phyloP scores from a whole-genome alignment of 257 asterid genomes.

The Nicotiana knightiana region DNA sequence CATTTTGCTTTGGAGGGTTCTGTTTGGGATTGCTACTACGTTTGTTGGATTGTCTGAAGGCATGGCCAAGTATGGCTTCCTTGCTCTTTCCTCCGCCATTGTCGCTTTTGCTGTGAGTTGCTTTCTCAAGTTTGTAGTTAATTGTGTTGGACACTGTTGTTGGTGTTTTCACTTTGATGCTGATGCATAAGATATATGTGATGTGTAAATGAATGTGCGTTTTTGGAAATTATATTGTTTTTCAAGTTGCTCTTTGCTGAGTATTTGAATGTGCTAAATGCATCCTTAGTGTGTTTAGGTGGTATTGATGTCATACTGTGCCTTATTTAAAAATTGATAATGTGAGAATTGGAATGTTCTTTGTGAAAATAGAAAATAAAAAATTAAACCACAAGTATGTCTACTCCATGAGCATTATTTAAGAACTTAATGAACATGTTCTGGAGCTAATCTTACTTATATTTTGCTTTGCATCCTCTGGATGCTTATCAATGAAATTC shows the following conservation, averaged over 20 bases:
- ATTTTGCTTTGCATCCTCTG: not conserved
- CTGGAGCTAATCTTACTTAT: not conserved
- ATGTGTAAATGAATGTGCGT: not conserved
- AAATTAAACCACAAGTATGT: not conserved
- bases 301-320: not conserved
- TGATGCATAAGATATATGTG: not conserved
- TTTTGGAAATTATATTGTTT: not conserved
- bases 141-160: not conserved
- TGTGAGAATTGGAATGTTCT: not conserved
- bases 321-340: not conserved
- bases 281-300: not conserved
- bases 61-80: conserved; percentile 94
- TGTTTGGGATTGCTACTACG: conserved; percentile 75
- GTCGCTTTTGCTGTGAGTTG: conserved; percentile 86
- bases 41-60: conserved; percentile 87
- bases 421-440: not conserved
- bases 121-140: conserved; percentile 8
- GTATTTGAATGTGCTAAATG: not conserved
- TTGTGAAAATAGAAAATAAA: not conserved
- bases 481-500: not conserved
- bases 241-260: not conserved
- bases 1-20: conserved; percentile 79
- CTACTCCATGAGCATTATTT: not conserved
- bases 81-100: conserved; percentile 83
- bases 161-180: not conserved